Evolutionary conservation across 2,329 filamentous ascomycete genomes (phyloP), one percentile per base, ranked within the genome.

Genomic region (Diaporthe sp.): DNA sequence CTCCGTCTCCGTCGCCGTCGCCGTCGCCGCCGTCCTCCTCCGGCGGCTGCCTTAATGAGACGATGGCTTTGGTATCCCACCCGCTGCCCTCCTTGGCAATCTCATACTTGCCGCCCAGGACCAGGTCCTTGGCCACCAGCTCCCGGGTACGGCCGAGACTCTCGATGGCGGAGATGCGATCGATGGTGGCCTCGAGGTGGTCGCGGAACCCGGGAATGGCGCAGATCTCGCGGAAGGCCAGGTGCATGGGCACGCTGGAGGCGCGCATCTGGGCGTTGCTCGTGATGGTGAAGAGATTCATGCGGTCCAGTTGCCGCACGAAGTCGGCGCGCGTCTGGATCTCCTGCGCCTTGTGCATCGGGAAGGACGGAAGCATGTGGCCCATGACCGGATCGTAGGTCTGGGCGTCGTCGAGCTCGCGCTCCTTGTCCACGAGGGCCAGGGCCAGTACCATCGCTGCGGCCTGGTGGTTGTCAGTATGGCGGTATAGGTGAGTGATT

Each of bases 251-350:
- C 35, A 99, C 96, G 2, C 93, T 96, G 82, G 97, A 96, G 1
- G 97, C 97, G 61, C 97, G 92, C 10, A 99, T 97, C 82, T 94
- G 93, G 22, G 96, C 95, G 54, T 90, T 89, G 74, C 92, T 95
- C 75, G 97, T 96, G 80, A 99, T 98, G 77, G 94, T 97, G 85
- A 98, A 98, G 75, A 99, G 91, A 82, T 98, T 98, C 75, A 97
- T 90, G 77, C 97, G 94, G 84, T 99, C 97, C 81, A 98, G 96
- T 75, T 92, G 89, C 78, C 97, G 92, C 80, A 98, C 96, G 82
- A 98, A 99, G 83, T 99, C 97, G 75, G 95, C 93, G 71, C 97
- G 90, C 19, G 97, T 98, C 96, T 98, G 98, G 82, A 98, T 93
- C 83, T 98, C 90, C 77, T 96, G 93, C 0, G 95, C 95, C 78